These are phyloP conservation scores for Kodamaea jinghongensis DNA, from an alignment of 805 yeast genomes.

Conservation along the genomic window DNA sequence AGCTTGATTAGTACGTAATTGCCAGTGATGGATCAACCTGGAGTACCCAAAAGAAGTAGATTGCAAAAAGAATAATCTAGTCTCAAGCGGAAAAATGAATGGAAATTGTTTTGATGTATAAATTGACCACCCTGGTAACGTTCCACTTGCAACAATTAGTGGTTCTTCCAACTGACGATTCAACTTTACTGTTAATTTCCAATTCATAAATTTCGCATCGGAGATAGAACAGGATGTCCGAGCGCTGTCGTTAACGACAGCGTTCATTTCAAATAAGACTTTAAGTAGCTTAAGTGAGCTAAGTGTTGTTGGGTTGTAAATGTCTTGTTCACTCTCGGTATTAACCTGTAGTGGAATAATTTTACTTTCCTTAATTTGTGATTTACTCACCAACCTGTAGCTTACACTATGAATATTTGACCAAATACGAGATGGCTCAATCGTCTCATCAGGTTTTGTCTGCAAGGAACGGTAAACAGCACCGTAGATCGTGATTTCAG, in stretches of 20 bases:
- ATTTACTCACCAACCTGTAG: constrained; percentile 32
- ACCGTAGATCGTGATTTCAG: constrained; percentile 72
- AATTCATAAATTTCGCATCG: constrained; percentile 53
- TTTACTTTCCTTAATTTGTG: constrained; percentile 11
- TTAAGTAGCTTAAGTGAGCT: constrained; percentile 49
- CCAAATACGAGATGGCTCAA: constrained; percentile 59
- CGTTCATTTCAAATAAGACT: constrained; percentile 42
- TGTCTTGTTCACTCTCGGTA: constrained; percentile 20
- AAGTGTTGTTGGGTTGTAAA: constrained; percentile 29
- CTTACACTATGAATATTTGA: constrained; percentile 49
- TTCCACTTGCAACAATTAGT: constrained; percentile 78
- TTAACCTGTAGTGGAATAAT: constrained; percentile 6
- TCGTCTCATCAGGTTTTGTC: constrained; percentile 31
- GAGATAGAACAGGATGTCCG: constrained; percentile 11
- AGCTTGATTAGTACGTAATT: constrained; percentile 41
- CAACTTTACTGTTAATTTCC: constrained; percentile 81
- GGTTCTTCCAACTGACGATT: constrained; percentile 89
- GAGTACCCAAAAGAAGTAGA: constrained; percentile 91
- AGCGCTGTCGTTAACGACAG: constrained; percentile 18
- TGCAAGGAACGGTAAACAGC: constrained; percentile 58
- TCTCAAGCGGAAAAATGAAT: constrained; percentile 80
- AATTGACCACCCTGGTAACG: constrained; percentile 82
- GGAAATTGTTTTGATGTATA: constrained; percentile 71
- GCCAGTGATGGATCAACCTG: constrained; percentile 78
- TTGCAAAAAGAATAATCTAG: constrained; percentile 73